These are phyloP conservation scores for Metschnikowia orientalis DNA, from an alignment of 805 yeast genomes.

Conservation along the genomic window DNA sequence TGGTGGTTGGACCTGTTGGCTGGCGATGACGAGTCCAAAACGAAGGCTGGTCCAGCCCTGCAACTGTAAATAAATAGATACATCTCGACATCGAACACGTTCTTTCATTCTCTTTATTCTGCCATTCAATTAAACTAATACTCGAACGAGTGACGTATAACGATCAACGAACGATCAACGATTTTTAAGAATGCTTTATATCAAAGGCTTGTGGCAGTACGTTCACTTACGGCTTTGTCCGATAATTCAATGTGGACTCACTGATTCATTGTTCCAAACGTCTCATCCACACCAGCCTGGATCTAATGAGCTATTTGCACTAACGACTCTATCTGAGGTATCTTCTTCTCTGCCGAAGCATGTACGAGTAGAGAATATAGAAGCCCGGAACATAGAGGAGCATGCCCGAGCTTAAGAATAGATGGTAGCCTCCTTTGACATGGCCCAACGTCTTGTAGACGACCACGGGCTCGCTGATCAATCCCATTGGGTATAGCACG, in stretches of 20 bases:
- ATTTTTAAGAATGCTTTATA: no score
- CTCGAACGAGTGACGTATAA: no score
- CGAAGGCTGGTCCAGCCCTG: no score
- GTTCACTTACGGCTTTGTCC: no score
- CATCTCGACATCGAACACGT: no score
- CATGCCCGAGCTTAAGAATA: conserved; percentile 22
- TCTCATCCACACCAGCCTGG: not conserved
- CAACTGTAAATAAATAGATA: no score
- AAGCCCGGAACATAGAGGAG: conserved; percentile 31
- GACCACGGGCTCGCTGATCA: conserved; percentile 24
- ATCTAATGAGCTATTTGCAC: not conserved
- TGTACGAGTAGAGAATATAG: conserved; percentile 23
- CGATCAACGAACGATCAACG: no score
- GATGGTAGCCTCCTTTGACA: conserved; percentile 17
- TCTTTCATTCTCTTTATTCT: no score
- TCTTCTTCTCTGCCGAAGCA: conserved; percentile 28
- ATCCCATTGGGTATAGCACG: conserved; percentile 30
- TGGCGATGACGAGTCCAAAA: not conserved
- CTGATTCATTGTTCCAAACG: not conserved
- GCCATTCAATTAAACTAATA: no score
- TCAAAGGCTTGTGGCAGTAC: no score
- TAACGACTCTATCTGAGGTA: conserved; percentile 3
- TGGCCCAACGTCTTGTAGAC: conserved; percentile 23
- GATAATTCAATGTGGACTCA: no score
- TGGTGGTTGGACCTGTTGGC: conserved; percentile 26